Evolutionary conservation across 2,329 filamentous ascomycete genomes (phyloP), one percentile per base, ranked within the genome.

Genomic region (Erysiphe neolycopersici): DNA sequence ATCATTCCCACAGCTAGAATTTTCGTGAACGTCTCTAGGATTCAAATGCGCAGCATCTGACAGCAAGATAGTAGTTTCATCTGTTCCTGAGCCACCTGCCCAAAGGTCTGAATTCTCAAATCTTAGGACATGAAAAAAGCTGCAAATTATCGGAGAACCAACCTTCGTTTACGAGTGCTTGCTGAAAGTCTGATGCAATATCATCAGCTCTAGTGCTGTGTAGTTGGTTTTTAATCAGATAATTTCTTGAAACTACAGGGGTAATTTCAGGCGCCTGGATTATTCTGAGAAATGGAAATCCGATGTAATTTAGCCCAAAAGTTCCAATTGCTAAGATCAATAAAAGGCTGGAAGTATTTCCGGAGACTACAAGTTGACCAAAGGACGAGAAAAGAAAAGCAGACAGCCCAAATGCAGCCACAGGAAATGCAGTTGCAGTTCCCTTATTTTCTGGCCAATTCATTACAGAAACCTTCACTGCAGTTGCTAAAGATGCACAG

Each of bases 351-450:
- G 78, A 77, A 0, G 84, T 89, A 53, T 91, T 74, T 35, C 83
- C 82, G 2, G 82, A 80, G 55, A 93, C 85, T 36, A 82, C 63
- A 40, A 91, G 56, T 16, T 73, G 72, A 18, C 83, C 81, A 31
- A 91, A 61, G 2, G 76, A 67, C 0, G 89, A 87, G 62, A 94
- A 98, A 64, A 95, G 92, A 61, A 98, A 89, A 44, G 89, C 89
- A 57, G 85, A 94, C 45, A 98, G 63, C 3, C 89, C 89, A 56
- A 95, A 95, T 3, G 82, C 85, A 45, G 89, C 82, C 45, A 95
- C 62, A 5, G 89, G 87, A 53, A 95, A 89, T 1, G 85, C 85
- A 5, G 89, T 95, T 5, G 89, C 89, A 3, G 87, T 93, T 44
- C 89, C 89, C 49, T 89, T 73, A 57, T 92, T 79, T 46, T 77